phyloP scores from a whole-genome alignment of 2,329 filamentous ascomycete genomes.

The Exophiala sp. region DNA sequence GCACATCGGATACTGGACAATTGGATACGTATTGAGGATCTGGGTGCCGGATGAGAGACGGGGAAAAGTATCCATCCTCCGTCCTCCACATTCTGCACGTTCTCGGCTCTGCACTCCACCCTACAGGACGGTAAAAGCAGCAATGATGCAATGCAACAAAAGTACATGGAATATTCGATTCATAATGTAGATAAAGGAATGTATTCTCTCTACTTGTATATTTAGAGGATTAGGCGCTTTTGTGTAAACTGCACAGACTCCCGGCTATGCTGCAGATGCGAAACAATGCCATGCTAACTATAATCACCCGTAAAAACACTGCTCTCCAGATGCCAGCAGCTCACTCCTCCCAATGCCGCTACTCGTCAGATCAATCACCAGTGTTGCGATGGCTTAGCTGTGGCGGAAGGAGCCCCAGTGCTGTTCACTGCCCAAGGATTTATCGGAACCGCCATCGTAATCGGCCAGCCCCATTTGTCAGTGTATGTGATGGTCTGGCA shows the following conservation, averaged over 20 bases:
- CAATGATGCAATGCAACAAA: too few relatives aligned
- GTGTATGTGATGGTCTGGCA: slow-evolving; percentile 32
- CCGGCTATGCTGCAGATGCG: neutral
- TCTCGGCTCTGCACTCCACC: too few relatives aligned
- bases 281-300: neutral
- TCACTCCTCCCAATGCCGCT: neutral
- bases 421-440: slow-evolving; percentile 1
- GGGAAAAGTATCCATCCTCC: too few relatives aligned
- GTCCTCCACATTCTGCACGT: too few relatives aligned
- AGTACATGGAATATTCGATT: too few relatives aligned
- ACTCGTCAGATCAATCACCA: neutral
- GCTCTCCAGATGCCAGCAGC: neutral
- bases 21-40: too few relatives aligned
- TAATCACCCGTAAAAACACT: neutral
- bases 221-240: too few relatives aligned
- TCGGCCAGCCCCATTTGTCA: slow-evolving; percentile 28
- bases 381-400: neutral
- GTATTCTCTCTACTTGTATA: too few relatives aligned
- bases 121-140: too few relatives aligned
- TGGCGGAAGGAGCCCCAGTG: neutral
- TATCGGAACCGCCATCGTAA: slow-evolving; percentile 31
- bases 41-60: too few relatives aligned
- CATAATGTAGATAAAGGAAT: too few relatives aligned
- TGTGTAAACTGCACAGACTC: neutral
- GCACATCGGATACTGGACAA: too few relatives aligned